A percentile compares a stretch with the other conserved stretches of the same genome.
Evolutionary conservation across 352 stramenopile species (phyloP).

Genomic region (Pythium monospermum): DNA sequence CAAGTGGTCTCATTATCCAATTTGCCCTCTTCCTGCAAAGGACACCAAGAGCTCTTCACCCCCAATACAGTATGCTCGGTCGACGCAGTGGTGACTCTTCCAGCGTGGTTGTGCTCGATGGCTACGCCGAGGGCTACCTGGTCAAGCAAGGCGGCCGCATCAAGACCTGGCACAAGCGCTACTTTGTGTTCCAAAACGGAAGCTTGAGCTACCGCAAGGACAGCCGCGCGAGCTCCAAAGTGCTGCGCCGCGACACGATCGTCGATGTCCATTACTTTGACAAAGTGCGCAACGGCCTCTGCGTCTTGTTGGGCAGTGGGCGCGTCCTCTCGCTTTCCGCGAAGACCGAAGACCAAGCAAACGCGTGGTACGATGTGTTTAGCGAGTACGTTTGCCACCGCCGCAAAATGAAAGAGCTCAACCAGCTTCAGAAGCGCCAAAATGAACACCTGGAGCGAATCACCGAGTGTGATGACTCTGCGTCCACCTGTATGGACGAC

Average conservation of each 20-base stretch:
- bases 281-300: slow-evolving; percentile 45
- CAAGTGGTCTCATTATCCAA: slow-evolving; percentile 5
- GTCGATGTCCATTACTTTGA: slow-evolving; percentile 46
- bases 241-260: slow-evolving; percentile 44
- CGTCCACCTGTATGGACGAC: slow-evolving; percentile 2
- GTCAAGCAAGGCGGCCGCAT: slow-evolving; percentile 59
- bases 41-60: neutral
- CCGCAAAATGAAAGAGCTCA: slow-evolving; percentile 13
- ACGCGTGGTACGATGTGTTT: slow-evolving; percentile 60
- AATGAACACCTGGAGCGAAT: slow-evolving; percentile 13
- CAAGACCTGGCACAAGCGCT: slow-evolving; percentile 75
- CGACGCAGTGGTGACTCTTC: slow-evolving; percentile 19
- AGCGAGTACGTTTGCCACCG: slow-evolving; percentile 34
- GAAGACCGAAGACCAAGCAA: slow-evolving; percentile 46
- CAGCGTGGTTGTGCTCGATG: slow-evolving; percentile 44
- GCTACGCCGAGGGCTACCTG: slow-evolving; percentile 66
- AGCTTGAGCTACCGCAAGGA: slow-evolving; percentile 61
- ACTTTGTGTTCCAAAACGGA: slow-evolving; percentile 73
- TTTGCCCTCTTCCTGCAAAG: slow-evolving; percentile 1
- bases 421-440: slow-evolving; percentile 8
- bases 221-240: slow-evolving; percentile 38
- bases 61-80: slow-evolving; percentile 7
- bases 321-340: slow-evolving; percentile 42
- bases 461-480: slow-evolving; percentile 11
- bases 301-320: slow-evolving; percentile 42